These are phyloP conservation scores for Acorus calamus DNA, from an alignment of 106 monocot genomes.

Conservation along the genomic window DNA sequence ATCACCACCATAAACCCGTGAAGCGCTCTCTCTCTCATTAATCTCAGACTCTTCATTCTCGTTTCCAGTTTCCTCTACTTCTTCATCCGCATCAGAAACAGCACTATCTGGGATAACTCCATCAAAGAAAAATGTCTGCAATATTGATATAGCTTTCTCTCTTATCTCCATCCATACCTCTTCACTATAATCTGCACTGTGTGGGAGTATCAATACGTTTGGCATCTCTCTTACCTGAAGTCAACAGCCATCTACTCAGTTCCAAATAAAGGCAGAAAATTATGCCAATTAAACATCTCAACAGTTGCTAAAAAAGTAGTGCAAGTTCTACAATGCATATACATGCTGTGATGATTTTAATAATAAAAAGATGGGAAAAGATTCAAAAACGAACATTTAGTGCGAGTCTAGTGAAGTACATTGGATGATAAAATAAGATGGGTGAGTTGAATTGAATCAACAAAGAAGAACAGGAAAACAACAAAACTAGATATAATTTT, in stretches of 20 bases:
- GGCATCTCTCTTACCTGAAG: conserved; percentile 96
- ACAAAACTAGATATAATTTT: too few relatives aligned
- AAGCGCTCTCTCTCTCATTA: conserved; percentile 28
- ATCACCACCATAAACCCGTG: conserved; percentile 22
- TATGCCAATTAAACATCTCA: background rate
- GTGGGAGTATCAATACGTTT: conserved; percentile 91
- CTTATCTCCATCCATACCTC: conserved; percentile 99
- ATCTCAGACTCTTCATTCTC: conserved; percentile 48
- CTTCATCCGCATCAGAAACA: conserved; percentile 83
- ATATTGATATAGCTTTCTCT: conserved; percentile 71
- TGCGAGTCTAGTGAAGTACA: too few relatives aligned
- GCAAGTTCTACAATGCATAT: too few relatives aligned
- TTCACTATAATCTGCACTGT: conserved; percentile 98
- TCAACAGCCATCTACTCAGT: background rate
- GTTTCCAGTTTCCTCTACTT: conserved; percentile 41
- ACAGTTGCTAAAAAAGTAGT: too few relatives aligned
- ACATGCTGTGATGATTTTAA: too few relatives aligned
- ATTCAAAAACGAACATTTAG: too few relatives aligned
- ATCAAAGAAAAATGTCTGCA: conserved; percentile 78
- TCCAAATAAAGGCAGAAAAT: background rate
- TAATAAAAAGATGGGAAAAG: too few relatives aligned
- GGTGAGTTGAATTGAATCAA: too few relatives aligned
- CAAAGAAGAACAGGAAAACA: too few relatives aligned
- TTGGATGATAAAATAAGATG: too few relatives aligned
- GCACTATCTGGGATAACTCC: conserved; percentile 59